phyloP scores from a whole-genome alignment of 495 filamentous ascomycete species.

The Chaetomium cochliodes region DNA sequence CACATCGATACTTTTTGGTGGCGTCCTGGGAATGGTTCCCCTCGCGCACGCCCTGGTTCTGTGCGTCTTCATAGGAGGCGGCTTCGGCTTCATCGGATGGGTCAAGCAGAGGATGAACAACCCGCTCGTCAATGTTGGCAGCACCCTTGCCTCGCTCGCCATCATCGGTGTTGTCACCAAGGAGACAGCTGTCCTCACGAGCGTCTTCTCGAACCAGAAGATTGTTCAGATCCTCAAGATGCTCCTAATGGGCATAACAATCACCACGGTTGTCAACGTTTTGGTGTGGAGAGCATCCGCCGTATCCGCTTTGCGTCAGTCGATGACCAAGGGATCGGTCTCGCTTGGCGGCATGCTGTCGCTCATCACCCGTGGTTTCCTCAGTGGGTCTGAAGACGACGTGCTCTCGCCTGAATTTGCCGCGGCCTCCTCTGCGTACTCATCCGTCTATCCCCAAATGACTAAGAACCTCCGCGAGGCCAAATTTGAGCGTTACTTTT shows the following conservation, averaged over 20 bases:
- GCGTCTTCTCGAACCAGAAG: slow-evolving; percentile 76
- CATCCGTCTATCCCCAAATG: slow-evolving; percentile 66
- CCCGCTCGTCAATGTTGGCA: slow-evolving; percentile 87
- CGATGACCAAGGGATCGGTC: slow-evolving; percentile 71
- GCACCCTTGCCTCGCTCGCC: slow-evolving; percentile 83
- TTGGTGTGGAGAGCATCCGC: slow-evolving; percentile 80
- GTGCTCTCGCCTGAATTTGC: slow-evolving; percentile 61
- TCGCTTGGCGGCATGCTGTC: slow-evolving; percentile 78
- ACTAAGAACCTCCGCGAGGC: slow-evolving; percentile 81
- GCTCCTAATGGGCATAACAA: slow-evolving; percentile 79
- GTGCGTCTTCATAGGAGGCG: slow-evolving; percentile 83
- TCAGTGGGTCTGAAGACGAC: slow-evolving; percentile 81
- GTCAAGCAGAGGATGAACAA: slow-evolving; percentile 82
- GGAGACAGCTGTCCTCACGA: slow-evolving; percentile 80
- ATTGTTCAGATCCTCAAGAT: slow-evolving; percentile 87
- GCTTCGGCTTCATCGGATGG: slow-evolving; percentile 89
- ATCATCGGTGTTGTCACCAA: slow-evolving; percentile 92
- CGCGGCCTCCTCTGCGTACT: slow-evolving; percentile 65
- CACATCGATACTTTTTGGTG: slow-evolving; percentile 72
- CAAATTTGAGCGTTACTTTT: slow-evolving; percentile 83
- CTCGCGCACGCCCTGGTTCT: slow-evolving; percentile 81
- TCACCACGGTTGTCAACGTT: slow-evolving; percentile 74
- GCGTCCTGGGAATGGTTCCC: slow-evolving; percentile 58
- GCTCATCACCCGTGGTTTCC: slow-evolving; percentile 79
- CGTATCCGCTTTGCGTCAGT: slow-evolving; percentile 67